Conservation (phyloP, 78 protist species). For the Chrysochromulina parva region DNA sequence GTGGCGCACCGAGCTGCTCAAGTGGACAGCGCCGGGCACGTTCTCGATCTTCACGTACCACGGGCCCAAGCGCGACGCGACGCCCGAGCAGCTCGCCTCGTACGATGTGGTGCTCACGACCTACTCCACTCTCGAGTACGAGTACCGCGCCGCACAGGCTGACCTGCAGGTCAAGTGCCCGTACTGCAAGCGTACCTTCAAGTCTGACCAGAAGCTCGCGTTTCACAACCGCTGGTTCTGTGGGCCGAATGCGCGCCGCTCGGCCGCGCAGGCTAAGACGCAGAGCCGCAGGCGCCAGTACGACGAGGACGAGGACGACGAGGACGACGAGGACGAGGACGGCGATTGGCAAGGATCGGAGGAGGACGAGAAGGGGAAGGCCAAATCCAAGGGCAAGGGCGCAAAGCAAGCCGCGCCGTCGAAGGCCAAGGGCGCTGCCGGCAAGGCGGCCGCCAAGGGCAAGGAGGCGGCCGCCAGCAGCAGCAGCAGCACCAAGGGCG, state of each 20-base stretch:
- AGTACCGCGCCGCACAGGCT: background rate
- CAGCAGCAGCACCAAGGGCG: background rate
- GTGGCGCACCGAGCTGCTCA: conserved; percentile 45
- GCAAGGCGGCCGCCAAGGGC: background rate
- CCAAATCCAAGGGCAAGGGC: background rate
- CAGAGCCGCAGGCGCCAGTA: background rate
- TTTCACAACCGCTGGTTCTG: conserved; percentile 12
- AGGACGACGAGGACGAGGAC: background rate
- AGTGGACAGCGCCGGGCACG: conserved; percentile 24
- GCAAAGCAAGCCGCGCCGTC: background rate
- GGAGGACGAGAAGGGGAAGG: background rate
- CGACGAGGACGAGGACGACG: background rate
- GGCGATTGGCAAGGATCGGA: background rate
- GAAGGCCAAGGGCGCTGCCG: background rate
- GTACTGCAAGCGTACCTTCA: background rate
- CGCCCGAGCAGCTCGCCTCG: background rate
- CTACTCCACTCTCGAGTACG: conserved; percentile 43
- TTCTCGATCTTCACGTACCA: conserved; percentile 43
- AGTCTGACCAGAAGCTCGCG: conserved; percentile 13
- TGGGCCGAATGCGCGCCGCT: conserved; percentile 3
- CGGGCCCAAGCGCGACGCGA: background rate
- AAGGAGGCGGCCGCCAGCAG: background rate
- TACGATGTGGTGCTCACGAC: conserved; percentile 59
- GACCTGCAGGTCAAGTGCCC: background rate
- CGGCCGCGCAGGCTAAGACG: conserved; percentile 14